Conservation (phyloP, 1,139 yeast genomes). For the Nakaseomyces bracarensis region DNA sequence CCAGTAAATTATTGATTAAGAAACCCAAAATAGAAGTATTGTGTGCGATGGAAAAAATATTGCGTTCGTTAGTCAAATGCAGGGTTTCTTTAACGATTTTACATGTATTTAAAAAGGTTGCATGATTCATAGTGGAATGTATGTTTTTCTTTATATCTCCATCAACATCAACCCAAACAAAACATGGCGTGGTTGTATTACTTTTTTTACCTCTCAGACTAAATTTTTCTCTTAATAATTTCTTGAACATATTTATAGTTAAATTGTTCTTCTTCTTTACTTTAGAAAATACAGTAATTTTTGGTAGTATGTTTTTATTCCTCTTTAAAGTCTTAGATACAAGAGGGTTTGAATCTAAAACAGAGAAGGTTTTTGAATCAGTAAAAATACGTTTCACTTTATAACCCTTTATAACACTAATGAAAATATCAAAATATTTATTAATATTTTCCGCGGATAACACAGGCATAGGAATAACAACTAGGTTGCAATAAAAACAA, state of each 20-base stretch:
- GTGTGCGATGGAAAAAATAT: slow-evolving; percentile 80
- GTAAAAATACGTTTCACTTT: slow-evolving; percentile 65
- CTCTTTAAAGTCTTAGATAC: slow-evolving; percentile 42
- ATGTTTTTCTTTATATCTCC: slow-evolving; percentile 20
- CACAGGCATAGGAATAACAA: slow-evolving; percentile 75
- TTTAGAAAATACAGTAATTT: slow-evolving; percentile 28
- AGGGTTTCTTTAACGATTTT: slow-evolving; percentile 89
- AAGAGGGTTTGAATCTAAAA: slow-evolving; percentile 48
- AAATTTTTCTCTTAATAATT: slow-evolving; percentile 17
- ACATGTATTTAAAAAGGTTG: slow-evolving; percentile 65
- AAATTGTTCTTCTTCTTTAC: slow-evolving; percentile 24
- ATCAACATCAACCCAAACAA: slow-evolving; percentile 34
- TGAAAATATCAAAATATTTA: slow-evolving; percentile 68
- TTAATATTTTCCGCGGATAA: slow-evolving; percentile 59
- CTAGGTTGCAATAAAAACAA: slow-evolving; percentile 72
- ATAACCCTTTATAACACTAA: slow-evolving; percentile 60
- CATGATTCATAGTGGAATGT: slow-evolving; percentile 40
- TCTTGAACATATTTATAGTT: slow-evolving; percentile 17
- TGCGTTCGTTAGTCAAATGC: slow-evolving; percentile 61
- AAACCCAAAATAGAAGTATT: slow-evolving; percentile 84
- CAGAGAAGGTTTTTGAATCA: slow-evolving; percentile 66
- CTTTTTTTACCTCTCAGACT: slow-evolving; percentile 21
- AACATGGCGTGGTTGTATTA: slow-evolving; percentile 15
- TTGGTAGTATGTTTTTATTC: slow-evolving; percentile 25
- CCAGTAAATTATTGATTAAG: slow-evolving; percentile 70